Evolutionary conservation across 352 stramenopile species (phyloP), one percentile per base, ranked within the genome.

Genomic region (Globisporangium spiculum): DNA sequence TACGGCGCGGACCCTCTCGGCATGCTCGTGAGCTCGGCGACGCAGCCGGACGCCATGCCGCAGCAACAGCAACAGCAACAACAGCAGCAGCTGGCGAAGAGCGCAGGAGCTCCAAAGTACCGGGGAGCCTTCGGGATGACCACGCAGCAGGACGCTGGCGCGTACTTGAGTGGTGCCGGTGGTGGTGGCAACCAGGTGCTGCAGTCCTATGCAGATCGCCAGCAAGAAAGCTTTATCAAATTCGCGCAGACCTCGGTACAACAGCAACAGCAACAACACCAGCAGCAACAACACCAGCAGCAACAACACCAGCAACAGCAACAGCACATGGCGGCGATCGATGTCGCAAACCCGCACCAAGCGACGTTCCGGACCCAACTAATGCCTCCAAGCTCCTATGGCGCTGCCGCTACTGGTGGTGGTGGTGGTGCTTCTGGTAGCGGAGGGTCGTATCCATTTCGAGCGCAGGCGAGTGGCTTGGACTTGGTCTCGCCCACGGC

Each of bases 21-120:
- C 1, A 86, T 86, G 76, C 60, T 88, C 26, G 80, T 88, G 63
- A 86, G 74, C 54, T 88, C 80, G 1, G 78, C 80, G 32, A 88
- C 80, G 55, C 81, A 85, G 22, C 65, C 68, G 34, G 75, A 77
- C 38, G 65, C 67, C 4, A 67, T 78, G 46, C 72, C 69, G 14
- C 66, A 60, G 6, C 54, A 54, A 20, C 63, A 59, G 14, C 62
- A 60, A 16, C 62, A 67, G 36, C 65, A 69, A n/a, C 65, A 69
- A n/a, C 65, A 66, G 20, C 56, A 63, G 46, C 76, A 84, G 57
- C n/a, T 72, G 36, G 55, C 1, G 2, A 72, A 72, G n/a, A 30
- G 6, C 7, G 54, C n/a, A 6, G 44, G 30, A 9, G 56, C 52
- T 50, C 36, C 44, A 38, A 72, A 72, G 61, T 72, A 69, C 36